Conservation (phyloP, 371 early-diverging fungal genomes). For the Mortierella sp. region DNA sequence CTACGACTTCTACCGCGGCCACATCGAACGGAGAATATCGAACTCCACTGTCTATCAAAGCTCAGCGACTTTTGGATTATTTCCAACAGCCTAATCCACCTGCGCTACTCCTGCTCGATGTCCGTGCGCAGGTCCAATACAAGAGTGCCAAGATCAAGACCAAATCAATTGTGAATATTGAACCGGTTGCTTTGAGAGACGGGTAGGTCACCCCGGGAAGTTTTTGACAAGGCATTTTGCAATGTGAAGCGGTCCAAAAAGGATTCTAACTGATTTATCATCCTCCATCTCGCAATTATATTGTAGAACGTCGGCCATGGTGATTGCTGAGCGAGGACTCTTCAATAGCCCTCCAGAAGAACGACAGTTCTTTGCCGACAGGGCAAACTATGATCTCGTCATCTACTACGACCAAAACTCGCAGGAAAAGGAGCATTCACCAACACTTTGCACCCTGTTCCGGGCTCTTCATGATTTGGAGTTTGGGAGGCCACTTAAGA, state of each 20-base stretch:
- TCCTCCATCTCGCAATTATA: background rate
- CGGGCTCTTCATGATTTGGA: conserved; percentile 74
- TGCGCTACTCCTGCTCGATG: conserved; percentile 84
- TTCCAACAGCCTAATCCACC: conserved; percentile 59
- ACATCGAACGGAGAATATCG: conserved; percentile 13
- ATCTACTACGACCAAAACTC: conserved; percentile 78
- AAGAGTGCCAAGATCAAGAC: conserved; percentile 80
- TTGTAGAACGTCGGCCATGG: conserved; percentile 59
- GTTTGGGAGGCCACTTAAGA: conserved; percentile 61
- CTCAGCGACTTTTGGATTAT: conserved; percentile 58
- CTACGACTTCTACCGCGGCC: conserved; percentile 36
- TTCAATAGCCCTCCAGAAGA: conserved; percentile 63
- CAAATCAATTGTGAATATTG: conserved; percentile 80
- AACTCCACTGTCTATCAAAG: conserved; percentile 49
- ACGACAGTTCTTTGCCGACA: conserved; percentile 71
- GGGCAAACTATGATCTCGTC: conserved; percentile 80
- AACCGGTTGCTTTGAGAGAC: conserved; percentile 76
- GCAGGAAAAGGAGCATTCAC: conserved; percentile 18
- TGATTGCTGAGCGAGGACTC: conserved; percentile 62
- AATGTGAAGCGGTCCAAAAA: background rate
- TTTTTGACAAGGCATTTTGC: background rate
- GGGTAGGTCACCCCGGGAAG: conserved; percentile 59
- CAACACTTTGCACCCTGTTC: conserved; percentile 36
- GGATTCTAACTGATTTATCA: background rate
- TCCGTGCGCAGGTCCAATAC: conserved; percentile 79